phyloP scores from a whole-genome alignment of 805 yeast species.

The Nakazawaea wickerhamii region DNA sequence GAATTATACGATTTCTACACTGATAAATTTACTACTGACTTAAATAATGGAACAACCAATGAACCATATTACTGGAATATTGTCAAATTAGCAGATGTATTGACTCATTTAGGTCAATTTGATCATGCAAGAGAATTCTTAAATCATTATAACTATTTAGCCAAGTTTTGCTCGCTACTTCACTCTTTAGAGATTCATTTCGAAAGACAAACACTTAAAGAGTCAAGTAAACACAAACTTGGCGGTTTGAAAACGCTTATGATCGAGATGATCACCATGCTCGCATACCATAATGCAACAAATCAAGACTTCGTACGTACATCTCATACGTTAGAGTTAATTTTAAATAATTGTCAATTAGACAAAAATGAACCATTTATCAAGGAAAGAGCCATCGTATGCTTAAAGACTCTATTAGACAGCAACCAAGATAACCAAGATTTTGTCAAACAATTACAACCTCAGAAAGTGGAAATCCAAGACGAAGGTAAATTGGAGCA shows the following conservation, averaged over 20 bases:
- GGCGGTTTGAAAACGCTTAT: constrained; percentile 64
- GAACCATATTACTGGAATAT: constrained; percentile 17
- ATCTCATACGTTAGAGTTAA: constrained; percentile 60
- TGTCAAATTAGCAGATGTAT: constrained; percentile 20
- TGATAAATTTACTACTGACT: constrained; percentile 14
- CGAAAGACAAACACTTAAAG: constrained; percentile 29
- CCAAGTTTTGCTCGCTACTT: constrained; percentile 31
- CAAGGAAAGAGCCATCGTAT: constrained; percentile 77
- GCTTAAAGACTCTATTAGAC: constrained; percentile 63
- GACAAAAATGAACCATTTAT: constrained; percentile 87
- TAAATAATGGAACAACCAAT: constrained; percentile 17
- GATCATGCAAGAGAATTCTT: constrained; percentile 36
- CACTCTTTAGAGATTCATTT: constrained; percentile 36
- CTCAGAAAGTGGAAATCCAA: constrained; percentile 56
- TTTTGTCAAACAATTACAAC: constrained; percentile 74
- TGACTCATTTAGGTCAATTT: constrained; percentile 32
- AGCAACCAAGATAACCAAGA: constrained; percentile 67
- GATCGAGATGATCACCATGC: constrained; percentile 58
- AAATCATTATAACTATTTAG: constrained; percentile 33
- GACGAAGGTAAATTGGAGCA: constrained; percentile 48
- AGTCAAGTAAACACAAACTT: constrained; percentile 32
- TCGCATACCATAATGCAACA: constrained; percentile 44
- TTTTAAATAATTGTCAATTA: constrained; percentile 76
- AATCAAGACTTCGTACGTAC: constrained; percentile 67
- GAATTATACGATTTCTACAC: constrained; percentile 25